Percentiles rank a stretch among this genome's conserved stretches.
Conservation (phyloP, 352 stramenopile genomes). For the Aphanomyces cochlioides region DNA sequence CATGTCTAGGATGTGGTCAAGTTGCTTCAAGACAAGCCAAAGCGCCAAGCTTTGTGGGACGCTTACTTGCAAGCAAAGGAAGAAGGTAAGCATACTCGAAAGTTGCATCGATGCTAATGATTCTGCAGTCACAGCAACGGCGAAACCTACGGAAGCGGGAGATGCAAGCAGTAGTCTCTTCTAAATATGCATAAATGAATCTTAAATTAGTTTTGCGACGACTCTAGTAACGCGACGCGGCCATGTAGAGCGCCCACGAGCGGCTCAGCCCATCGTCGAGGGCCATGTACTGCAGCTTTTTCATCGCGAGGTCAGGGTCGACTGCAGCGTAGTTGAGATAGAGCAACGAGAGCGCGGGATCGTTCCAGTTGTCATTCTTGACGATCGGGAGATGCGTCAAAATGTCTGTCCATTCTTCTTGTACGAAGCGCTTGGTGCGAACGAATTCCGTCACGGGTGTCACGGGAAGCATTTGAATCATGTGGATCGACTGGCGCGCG, state of each 20-base stretch:
- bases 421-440: slow-evolving; percentile 55
- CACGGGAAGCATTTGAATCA: slow-evolving; percentile 46
- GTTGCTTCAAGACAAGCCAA: slow-evolving; percentile 74
- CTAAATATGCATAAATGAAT: no score
- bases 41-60: slow-evolving; percentile 78
- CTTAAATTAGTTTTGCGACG: background rate
- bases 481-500: slow-evolving; percentile 31
- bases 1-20: slow-evolving; percentile 55
- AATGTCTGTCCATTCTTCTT: slow-evolving; percentile 72
- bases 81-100: slow-evolving; percentile 20
- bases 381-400: slow-evolving; percentile 63
- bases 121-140: background rate
- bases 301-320: slow-evolving; percentile 47
- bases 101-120: background rate
- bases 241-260: slow-evolving; percentile 70
- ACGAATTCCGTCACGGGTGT: slow-evolving; percentile 66
- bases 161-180: no score
- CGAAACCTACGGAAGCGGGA: background rate
- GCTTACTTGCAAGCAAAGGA: slow-evolving; percentile 24
- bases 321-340: slow-evolving; percentile 64
- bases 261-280: slow-evolving; percentile 66
- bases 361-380: slow-evolving; percentile 35
- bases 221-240: slow-evolving; percentile 33
- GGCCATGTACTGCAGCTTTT: slow-evolving; percentile 44
- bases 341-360: slow-evolving; percentile 63